phyloP scores from a whole-genome alignment of 768 basidiomycete genomes.

The Hortiboletus campestris region DNA sequence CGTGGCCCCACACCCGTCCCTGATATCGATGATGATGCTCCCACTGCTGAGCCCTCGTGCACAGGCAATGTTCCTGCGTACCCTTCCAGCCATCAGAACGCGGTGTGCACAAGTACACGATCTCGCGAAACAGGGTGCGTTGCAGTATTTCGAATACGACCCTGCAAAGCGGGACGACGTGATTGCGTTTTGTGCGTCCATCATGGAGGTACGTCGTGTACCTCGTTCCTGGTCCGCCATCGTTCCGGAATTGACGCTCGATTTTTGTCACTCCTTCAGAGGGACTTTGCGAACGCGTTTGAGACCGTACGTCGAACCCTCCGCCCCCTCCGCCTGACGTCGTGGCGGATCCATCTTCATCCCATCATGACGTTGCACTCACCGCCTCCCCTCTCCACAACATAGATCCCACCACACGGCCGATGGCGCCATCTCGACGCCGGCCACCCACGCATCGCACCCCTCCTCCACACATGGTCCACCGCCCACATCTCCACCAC shows the following conservation, averaged over 20 bases:
- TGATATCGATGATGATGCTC: not conserved
- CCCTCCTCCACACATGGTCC: conserved; percentile 59
- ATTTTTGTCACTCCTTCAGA: conserved; percentile 40
- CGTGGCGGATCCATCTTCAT: not conserved
- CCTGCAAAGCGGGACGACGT: conserved; percentile 70
- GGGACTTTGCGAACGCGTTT: conserved; percentile 77
- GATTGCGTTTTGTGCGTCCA: conserved; percentile 67
- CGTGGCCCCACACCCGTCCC: too few relatives aligned
- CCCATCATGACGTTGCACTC: conserved; percentile 2
- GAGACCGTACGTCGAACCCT: conserved; percentile 44
- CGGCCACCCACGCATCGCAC: conserved; percentile 59
- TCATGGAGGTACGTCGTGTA: conserved; percentile 64
- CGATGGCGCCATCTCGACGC: conserved; percentile 89
- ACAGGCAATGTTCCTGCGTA: conserved; percentile 68
- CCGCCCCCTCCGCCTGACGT: conserved; percentile 9
- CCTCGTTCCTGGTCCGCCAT: not conserved
- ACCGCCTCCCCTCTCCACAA: not conserved
- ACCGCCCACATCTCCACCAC: conserved; percentile 40
- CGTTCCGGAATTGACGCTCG: not conserved
- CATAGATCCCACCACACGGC: conserved; percentile 81
- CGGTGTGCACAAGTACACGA: conserved; percentile 76
- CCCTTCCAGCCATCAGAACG: conserved; percentile 86
- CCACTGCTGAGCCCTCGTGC: not conserved
- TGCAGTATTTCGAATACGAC: conserved; percentile 86
- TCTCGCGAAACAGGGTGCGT: conserved; percentile 69